A percentile compares a stretch with the other conserved stretches of the same genome.
These are phyloP conservation scores for Didymellaceae sp. DNA, from an alignment of 2,329 filamentous ascomycete species.

Conservation along the genomic window DNA sequence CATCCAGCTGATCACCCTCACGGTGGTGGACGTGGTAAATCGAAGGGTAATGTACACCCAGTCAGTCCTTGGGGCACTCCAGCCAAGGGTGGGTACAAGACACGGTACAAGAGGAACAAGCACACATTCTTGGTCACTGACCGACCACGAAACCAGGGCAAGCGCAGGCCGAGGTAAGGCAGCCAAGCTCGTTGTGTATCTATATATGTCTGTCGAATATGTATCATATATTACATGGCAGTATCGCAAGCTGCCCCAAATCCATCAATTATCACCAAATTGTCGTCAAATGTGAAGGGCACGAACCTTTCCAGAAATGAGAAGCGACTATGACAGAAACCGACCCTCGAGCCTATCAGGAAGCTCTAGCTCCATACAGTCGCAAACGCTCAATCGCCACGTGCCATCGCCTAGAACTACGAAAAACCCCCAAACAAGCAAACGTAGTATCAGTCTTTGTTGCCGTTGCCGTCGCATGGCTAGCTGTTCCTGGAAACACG, in stretches of 20 bases:
- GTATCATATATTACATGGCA: conserved; percentile 26
- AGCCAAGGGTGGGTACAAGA: conserved; percentile 90
- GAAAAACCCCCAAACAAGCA: no score
- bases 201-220: conserved; percentile 25
- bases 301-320: no score
- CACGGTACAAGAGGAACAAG: conserved; percentile 82
- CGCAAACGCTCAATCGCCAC: neutral
- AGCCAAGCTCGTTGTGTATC: conserved; percentile 20
- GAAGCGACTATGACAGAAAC: no score
- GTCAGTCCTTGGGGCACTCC: conserved; percentile 96
- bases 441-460: no score
- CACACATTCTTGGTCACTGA: conserved; percentile 91
- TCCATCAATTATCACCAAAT: neutral
- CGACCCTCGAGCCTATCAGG: neutral
- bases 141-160: conserved; percentile 87
- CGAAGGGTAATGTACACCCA: conserved; percentile 95
- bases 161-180: conserved; percentile 62
- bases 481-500: conserved; percentile 12
- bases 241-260: conserved; percentile 10
- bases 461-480: conserved; percentile 9
- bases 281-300: neutral
- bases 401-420: no score
- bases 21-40: conserved; percentile 98
- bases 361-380: neutral
- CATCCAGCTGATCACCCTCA: conserved; percentile 86